Evolutionary conservation across 306 rosid genomes (phyloP).

Genomic region (Lithocarpus polystachyus): DNA sequence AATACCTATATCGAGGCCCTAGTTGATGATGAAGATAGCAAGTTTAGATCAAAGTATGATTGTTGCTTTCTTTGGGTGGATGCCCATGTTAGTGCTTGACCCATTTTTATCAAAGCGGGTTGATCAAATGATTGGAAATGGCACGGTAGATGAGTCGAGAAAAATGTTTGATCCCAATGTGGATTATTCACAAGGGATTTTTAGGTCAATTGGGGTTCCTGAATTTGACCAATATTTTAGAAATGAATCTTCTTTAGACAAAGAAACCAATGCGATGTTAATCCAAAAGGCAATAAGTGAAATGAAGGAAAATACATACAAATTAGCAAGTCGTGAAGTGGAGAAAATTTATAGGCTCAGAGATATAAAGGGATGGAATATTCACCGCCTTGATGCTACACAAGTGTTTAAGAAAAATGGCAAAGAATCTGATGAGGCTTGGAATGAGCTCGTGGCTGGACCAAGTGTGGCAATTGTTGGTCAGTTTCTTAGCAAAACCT

Average conservation of each 20-base stretch:
- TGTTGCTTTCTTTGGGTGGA: conserved; percentile 36
- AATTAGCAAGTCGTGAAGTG: conserved; percentile 53
- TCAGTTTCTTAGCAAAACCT: conserved; percentile 34
- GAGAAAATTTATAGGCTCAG: conserved; percentile 53
- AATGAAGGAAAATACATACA: conserved; percentile 56
- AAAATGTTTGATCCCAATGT: conserved; percentile 42
- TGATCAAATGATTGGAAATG: conserved; percentile 54
- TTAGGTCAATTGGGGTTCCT: conserved; percentile 78
- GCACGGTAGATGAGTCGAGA: conserved; percentile 60
- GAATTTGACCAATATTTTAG: conserved; percentile 70
- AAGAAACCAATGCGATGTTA: conserved; percentile 15
- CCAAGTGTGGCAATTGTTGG: conserved; percentile 50
- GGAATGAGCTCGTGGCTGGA: conserved; percentile 57
- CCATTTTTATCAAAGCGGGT: conserved; percentile 52
- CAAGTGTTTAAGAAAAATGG: conserved; percentile 51
- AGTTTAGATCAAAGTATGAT: conserved; percentile 52
- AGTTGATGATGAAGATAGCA: conserved; percentile 50
- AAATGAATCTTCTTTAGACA: conserved; percentile 23
- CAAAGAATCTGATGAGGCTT: conserved; percentile 51
- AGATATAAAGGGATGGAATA: conserved; percentile 61
- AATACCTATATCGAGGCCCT: conserved; percentile 70
- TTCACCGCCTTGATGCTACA: conserved; percentile 65
- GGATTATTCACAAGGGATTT: conserved; percentile 56
- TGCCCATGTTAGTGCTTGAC: conserved; percentile 36
- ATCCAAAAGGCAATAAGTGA: conserved; percentile 41